A percentile compares a stretch with the other conserved stretches of the same genome.
Evolutionary conservation across 345 rosid species (phyloP).

Genomic region (Cardamine occulta): DNA sequence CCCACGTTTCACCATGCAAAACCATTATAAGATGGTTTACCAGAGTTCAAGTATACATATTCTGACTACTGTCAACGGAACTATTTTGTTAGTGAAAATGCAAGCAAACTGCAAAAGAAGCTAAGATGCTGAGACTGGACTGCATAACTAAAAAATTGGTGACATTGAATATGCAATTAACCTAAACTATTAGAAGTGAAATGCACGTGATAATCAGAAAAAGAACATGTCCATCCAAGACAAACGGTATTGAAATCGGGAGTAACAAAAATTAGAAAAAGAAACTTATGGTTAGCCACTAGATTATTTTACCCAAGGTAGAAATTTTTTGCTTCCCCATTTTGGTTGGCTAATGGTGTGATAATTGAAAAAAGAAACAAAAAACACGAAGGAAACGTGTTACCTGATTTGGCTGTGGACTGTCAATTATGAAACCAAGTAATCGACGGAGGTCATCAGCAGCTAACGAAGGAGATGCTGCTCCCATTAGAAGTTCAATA

Average conservation of each 20-base stretch:
- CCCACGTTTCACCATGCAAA: slow-evolving; percentile 23
- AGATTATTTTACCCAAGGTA: background rate
- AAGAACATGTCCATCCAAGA: slow-evolving; percentile 13
- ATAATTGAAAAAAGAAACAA: background rate
- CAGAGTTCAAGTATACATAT: slow-evolving; percentile 12
- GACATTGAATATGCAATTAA: slow-evolving; percentile 15
- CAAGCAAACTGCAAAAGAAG: background rate
- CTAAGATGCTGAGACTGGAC: slow-evolving; percentile 8
- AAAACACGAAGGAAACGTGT: slow-evolving; percentile 10
- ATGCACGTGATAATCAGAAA: background rate
- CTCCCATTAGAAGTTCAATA: slow-evolving; percentile 94
- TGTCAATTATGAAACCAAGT: slow-evolving; percentile 94
- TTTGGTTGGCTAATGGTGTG: slow-evolving; percentile 53
- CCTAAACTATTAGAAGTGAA: slow-evolving; percentile 17
- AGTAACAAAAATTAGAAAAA: background rate
- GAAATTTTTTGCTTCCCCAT: slow-evolving; percentile 48
- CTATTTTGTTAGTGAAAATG: slow-evolving; percentile 1
- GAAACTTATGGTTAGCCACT: slow-evolving; percentile 7
- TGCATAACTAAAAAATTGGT: slow-evolving; percentile 27
- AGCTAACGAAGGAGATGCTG: slow-evolving; percentile 78
- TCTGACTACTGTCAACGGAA: slow-evolving; percentile 13
- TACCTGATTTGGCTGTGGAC: slow-evolving; percentile 99
- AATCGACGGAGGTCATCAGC: slow-evolving; percentile 78
- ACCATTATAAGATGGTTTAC: slow-evolving; percentile 25
- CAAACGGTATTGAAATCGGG: background rate